These are phyloP conservation scores for Citrullus colocynthis DNA, from an alignment of 306 rosid genomes.

Conservation along the genomic window DNA sequence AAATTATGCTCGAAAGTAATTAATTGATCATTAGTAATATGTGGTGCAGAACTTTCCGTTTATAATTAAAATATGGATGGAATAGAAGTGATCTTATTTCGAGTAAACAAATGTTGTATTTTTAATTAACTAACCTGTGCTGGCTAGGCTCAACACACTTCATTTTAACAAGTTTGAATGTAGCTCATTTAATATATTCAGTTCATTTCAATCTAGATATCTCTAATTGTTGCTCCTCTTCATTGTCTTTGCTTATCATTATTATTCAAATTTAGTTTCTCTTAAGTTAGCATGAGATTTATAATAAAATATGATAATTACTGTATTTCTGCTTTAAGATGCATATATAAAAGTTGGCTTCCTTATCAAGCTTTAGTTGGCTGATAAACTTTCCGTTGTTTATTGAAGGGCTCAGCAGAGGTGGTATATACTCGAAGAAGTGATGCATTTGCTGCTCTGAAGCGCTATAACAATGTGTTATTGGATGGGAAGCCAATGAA, in stretches of 20 bases:
- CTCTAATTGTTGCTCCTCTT: background rate
- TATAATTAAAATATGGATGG: background rate
- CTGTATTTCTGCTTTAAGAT: background rate
- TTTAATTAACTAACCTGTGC: background rate
- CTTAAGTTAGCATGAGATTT: background rate
- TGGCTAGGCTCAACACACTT: background rate
- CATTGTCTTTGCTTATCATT: background rate
- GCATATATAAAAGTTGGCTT: background rate
- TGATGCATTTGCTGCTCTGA: slow-evolving; percentile 92
- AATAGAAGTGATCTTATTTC: background rate
- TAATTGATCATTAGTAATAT: background rate
- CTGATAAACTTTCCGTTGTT: background rate
- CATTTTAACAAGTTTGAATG: background rate
- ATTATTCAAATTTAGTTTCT: background rate
- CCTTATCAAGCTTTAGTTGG: background rate
- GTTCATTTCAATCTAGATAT: background rate
- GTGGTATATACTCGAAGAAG: slow-evolving; percentile 83
- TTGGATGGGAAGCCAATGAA: slow-evolving; percentile 96
- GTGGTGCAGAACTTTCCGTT: background rate
- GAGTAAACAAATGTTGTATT: background rate
- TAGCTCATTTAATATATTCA: background rate
- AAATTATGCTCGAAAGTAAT: background rate
- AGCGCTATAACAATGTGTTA: slow-evolving; percentile 74
- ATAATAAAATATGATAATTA: background rate
- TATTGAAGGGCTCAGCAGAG: slow-evolving; percentile 84